Base-by-base conservation (phyloP, 1,139 yeast genomes). In the Nakaseomyces kungkrabaensis region DNA sequence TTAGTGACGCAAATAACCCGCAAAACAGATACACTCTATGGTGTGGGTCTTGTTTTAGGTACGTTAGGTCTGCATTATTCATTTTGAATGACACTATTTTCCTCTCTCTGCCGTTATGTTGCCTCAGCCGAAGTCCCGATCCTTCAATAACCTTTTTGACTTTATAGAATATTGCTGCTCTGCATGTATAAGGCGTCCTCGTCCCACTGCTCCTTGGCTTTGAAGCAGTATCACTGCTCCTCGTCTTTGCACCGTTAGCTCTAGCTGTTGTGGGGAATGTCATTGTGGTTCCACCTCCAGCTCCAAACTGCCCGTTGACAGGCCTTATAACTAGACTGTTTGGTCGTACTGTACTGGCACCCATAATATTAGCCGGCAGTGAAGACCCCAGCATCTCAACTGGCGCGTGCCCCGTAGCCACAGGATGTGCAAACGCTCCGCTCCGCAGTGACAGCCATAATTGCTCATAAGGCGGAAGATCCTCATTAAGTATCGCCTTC, bases 131-230 rank as follows among this genome's bases (percentile, higher is more conserved):
- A 11, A 70, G 70, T 5, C 82, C 81, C 37, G 74, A 66, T 10
- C 72, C 74, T 36, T 72, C 72, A 1, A 81, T 62, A 32, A 73
- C 57, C 44, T 75, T 62, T 47, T 71, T 69, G 22, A 77, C 60
- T 4, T 59, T 62, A 59, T 72, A 81, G 60, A 81, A 81, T 1
- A 82, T 82, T 45, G 74, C 72, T 37, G 68, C 72, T 46, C 67
- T 64, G 63, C 79, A 79, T 52, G 72, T 71, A 17, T 36, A 27
- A 4, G 40, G 40, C 9, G 41, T 36, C 31, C 29, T 24, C 36
- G 36, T 4, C 76, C 43, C 46, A 6, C 45, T 13, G 10, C 26
- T 43, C 40, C 27, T 8, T 33, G 40, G 6, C 53, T 37, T 22
- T 11, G 54, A 9, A 10, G 45, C 46, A 17, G 22, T 54, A 55